Conservation (phyloP, 306 rosid species). For the cucumber (Cucumis sativus) region Cucumber_9930_V3 NC_026656.2:11713501-11714000, state of each 20-base stretch:
- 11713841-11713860: too few relatives aligned
- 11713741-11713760: neutral
- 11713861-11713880: too few relatives aligned
- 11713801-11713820: too few relatives aligned
- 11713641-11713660: constrained; percentile 40
- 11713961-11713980: too few relatives aligned
- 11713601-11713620: constrained; percentile 27
- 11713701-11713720: constrained; percentile 28
- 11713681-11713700: constrained; percentile 32
- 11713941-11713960: too few relatives aligned
- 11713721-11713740: neutral
- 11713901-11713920: too few relatives aligned
- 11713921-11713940: too few relatives aligned
- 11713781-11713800: neutral
- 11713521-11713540: constrained; percentile 8
- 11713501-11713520: neutral
- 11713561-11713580: constrained; percentile 37
- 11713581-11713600: constrained; percentile 54
- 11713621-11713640: constrained; percentile 28
- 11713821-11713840: too few relatives aligned
- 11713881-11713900: too few relatives aligned
- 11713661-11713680: constrained; percentile 39
- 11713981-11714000: too few relatives aligned
- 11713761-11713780: neutral
- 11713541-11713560: constrained; percentile 42